Percentiles rank a stretch among this genome's conserved stretches.
Evolutionary conservation across 2,329 filamentous ascomycete species (phyloP).

Genomic region (Aureobasidium sp.): DNA sequence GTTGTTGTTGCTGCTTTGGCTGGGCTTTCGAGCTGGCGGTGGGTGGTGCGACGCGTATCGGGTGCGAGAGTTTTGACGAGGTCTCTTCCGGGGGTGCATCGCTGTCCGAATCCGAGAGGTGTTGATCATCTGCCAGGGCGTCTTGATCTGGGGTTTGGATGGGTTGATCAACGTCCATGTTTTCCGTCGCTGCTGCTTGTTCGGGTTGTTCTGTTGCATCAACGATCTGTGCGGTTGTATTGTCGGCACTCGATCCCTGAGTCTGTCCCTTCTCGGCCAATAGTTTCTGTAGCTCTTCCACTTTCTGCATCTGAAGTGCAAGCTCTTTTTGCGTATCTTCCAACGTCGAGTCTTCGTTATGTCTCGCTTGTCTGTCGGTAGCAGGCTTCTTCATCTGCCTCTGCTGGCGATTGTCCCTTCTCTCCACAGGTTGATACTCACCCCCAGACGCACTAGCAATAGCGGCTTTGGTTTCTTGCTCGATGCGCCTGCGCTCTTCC

Average conservation of each 20-base stretch:
- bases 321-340: conserved; percentile 16
- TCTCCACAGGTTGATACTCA: not conserved
- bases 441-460: conserved; percentile 8
- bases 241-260: not conserved
- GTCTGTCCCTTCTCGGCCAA: conserved; percentile 12
- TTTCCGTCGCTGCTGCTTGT: not conserved
- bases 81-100: conserved; percentile 30
- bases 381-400: not conserved
- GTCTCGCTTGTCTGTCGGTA: not conserved
- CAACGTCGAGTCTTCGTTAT: not conserved
- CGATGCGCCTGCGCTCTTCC: conserved; percentile 22
- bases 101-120: conserved; percentile 20
- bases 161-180: not conserved
- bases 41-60: conserved; percentile 9
- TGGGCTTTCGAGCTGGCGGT: not conserved
- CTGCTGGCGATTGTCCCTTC: not conserved
- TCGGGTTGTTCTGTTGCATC: not conserved
- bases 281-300: conserved; percentile 28
- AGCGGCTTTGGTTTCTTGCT: conserved; percentile 18
- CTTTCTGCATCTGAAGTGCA: conserved; percentile 16
- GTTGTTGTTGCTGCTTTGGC: not conserved
- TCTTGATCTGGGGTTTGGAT: not conserved
- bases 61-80: conserved; percentile 26
- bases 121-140: not conserved
- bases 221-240: not conserved